Percentiles rank a stretch among this genome's conserved stretches.
phyloP scores from a whole-genome alignment of 345 rosid genomes.

The Linum trigynum region DNA sequence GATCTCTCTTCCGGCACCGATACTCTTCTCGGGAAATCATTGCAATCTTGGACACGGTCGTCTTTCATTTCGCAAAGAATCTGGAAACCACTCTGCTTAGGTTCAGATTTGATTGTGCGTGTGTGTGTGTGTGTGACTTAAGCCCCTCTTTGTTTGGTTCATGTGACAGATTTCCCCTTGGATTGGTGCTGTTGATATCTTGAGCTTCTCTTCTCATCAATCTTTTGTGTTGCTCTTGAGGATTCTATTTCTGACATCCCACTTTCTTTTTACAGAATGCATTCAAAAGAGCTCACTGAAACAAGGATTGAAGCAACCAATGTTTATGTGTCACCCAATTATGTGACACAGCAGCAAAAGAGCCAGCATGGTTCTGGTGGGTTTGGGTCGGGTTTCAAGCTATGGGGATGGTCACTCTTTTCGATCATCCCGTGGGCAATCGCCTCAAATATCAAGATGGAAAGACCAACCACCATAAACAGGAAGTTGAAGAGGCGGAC shows the following conservation, averaged over 20 bases:
- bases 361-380: conserved; percentile 22
- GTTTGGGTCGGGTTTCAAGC: conserved; percentile 18
- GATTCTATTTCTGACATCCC: background rate
- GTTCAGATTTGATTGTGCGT: too few species aligned
- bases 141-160: too few species aligned
- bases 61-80: too few species aligned
- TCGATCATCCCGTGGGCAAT: conserved; percentile 49
- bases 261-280: background rate
- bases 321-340: background rate
- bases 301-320: background rate
- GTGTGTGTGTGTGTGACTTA: too few species aligned
- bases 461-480: conserved; percentile 51
- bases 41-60: too few species aligned
- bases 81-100: background rate
- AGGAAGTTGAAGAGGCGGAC: conserved; percentile 48
- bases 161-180: background rate
- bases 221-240: background rate
- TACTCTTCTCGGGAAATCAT: too few species aligned
- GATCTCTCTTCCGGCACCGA: too few species aligned
- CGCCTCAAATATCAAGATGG: conserved; percentile 21
- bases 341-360: conserved; percentile 25
- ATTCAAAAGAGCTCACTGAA: background rate
- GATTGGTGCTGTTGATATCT: background rate
- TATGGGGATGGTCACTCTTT: conserved; percentile 55
- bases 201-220: background rate